Evolutionary conservation across 2,329 filamentous ascomycete species (phyloP), one percentile per base, ranked within the genome.

Genomic region (Cordyceps farinosa): DNA sequence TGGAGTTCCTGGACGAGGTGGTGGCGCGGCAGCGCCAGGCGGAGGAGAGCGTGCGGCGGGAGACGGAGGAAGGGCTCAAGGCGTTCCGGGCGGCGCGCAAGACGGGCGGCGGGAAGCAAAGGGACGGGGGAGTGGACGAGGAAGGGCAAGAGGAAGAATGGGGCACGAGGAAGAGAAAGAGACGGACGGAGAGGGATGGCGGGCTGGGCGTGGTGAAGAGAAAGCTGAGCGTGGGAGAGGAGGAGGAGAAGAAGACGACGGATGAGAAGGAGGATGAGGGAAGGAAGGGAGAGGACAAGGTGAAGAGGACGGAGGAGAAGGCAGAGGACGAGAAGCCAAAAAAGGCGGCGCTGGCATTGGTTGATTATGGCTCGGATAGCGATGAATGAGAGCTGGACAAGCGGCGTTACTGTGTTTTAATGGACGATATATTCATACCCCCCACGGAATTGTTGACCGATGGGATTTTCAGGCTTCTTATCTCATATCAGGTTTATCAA

Each of bases 1-100:
- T 90, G 57, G 90, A 89, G 27, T 94, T 92, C 67, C 76, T 95
- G 57, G 86, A 88, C 53, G 83, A 82, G 52, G 80, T 90, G 45
- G 70, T 78, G 55, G 80, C 79, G 58, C 76, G 76, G 60, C 78
- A 79, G 70, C 74, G 80, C 42, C 74, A 71, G 5, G 85, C 85
- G 68, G 86, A 88, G 71, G 83, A 84, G 65, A 73, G 78, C 51
- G 75, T 82, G 57, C 76, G 78, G 67, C 75, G 76, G 34, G 86
- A 89, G 77, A 83, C 81, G 45, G 83, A 86, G 69, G 81, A 84
- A 30, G 80, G 84, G 6, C 72, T 90, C 22, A 77, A 76, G 67
- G 76, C 76, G 34, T 90, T 90, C 69, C 77, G 85, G 61, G 76
- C 78, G 71, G 77, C 84, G 74, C 38, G 38, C 38, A 15, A 75